Conservation (phyloP, 1,139 yeast genomes). For the Waltiozyma sp. region DNA sequence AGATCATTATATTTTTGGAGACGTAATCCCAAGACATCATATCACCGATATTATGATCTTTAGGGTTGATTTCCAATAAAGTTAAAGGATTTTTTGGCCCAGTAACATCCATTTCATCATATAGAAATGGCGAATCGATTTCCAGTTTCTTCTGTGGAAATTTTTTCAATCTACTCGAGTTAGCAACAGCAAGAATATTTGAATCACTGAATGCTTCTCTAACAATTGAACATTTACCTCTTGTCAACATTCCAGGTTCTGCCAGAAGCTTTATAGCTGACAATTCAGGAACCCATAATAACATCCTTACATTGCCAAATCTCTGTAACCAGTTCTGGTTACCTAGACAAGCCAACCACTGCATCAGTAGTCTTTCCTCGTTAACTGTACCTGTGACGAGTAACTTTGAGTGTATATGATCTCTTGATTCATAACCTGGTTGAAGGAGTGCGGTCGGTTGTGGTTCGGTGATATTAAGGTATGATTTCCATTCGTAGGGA, state of each 20-base stretch:
- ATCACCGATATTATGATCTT: conserved; percentile 24
- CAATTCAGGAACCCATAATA: conserved; percentile 46
- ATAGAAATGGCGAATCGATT: conserved; percentile 17
- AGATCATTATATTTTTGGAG: conserved; percentile 50
- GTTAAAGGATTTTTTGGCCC: conserved; percentile 17
- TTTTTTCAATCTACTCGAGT: conserved; percentile 11
- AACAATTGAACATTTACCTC: conserved; percentile 51
- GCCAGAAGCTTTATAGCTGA: conserved; percentile 57
- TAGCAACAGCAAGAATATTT: conserved; percentile 37
- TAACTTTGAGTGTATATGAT: conserved; percentile 48
- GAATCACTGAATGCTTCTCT: conserved; percentile 50
- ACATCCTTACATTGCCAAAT: conserved; percentile 65
- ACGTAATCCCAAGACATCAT: conserved; percentile 58
- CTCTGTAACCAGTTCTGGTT: conserved; percentile 66
- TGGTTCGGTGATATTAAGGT: conserved; percentile 28
- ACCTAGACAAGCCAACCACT: conserved; percentile 63
- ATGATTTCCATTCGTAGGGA: conserved; percentile 63
- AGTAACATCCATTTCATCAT: conserved; percentile 12
- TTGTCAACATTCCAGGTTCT: conserved; percentile 30
- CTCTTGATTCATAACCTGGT: conserved; percentile 31
- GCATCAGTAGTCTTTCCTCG: conserved; percentile 66
- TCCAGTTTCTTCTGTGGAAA: conserved; percentile 15
- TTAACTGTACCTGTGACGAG: conserved; percentile 28
- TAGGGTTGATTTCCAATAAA: conserved; percentile 54
- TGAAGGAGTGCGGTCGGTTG: conserved; percentile 27